Conservation (phyloP, 768 basidiomycete genomes). For the Trametes gibbosa region DNA sequence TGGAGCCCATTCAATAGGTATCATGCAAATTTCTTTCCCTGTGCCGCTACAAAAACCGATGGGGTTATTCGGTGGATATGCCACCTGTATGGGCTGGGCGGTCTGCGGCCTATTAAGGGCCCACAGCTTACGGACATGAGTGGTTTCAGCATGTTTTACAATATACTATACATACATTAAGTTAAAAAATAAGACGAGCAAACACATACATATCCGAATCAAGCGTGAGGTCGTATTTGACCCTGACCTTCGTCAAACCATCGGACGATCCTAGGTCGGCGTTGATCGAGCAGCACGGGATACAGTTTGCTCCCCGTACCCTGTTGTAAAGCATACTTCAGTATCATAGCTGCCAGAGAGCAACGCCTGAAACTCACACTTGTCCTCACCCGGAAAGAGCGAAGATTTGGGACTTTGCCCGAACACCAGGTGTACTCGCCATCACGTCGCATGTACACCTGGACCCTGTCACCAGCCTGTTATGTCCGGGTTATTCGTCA, state of each 20-base stretch:
- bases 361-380: background rate
- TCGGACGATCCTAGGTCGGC: background rate
- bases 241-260: background rate
- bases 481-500: too few relatives aligned
- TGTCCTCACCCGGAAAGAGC: background rate
- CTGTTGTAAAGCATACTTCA: background rate
- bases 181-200: too few relatives aligned
- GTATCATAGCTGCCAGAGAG: background rate
- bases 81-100: too few relatives aligned
- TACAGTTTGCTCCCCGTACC: background rate
- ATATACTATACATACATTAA: too few relatives aligned
- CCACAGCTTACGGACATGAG: too few relatives aligned
- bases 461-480: background rate
- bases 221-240: background rate
- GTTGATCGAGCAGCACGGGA: conserved; percentile 1
- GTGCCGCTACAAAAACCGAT: too few relatives aligned
- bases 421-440: background rate
- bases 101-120: too few relatives aligned
- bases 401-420: background rate
- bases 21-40: too few relatives aligned
- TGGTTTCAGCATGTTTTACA: too few relatives aligned
- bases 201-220: too few relatives aligned
- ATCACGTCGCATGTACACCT: background rate
- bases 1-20: too few relatives aligned
- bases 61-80: too few relatives aligned